phyloP scores from a whole-genome alignment of 1,284 basidiomycete genomes.

The Irpex sp. region DNA sequence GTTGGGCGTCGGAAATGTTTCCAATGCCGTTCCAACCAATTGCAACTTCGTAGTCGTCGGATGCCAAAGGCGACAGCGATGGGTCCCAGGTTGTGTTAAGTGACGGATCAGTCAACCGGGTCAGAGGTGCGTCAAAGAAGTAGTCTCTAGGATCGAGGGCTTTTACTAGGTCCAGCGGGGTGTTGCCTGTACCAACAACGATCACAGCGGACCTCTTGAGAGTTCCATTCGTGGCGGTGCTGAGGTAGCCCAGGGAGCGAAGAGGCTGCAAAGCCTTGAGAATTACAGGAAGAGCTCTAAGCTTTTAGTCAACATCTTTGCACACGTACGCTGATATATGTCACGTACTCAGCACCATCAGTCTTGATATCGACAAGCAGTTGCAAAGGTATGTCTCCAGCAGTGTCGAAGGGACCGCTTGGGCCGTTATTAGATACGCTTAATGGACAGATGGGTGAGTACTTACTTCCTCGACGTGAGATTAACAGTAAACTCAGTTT shows the following conservation, averaged over 20 bases:
- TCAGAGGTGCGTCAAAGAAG: slow-evolving; percentile 53
- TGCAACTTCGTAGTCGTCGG: slow-evolving; percentile 43
- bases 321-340: not conserved
- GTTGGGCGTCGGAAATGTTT: slow-evolving; percentile 37
- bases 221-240: slow-evolving; percentile 41
- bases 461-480: slow-evolving; percentile 37
- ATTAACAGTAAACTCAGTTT: slow-evolving; percentile 37
- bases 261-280: slow-evolving; percentile 45
- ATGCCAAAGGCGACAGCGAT: slow-evolving; percentile 46
- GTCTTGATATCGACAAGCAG: slow-evolving; percentile 53
- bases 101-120: slow-evolving; percentile 33
- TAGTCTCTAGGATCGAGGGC: slow-evolving; percentile 43
- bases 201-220: slow-evolving; percentile 37
- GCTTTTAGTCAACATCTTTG: not conserved
- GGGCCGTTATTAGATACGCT: slow-evolving; percentile 1
- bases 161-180: slow-evolving; percentile 46
- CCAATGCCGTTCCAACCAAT: slow-evolving; percentile 48
- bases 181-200: slow-evolving; percentile 52
- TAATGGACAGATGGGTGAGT: slow-evolving; percentile 1
- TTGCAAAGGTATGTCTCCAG: slow-evolving; percentile 38
- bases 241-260: slow-evolving; percentile 41
- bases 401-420: slow-evolving; percentile 47
- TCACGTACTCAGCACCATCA: slow-evolving; percentile 40
- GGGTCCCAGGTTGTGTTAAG: slow-evolving; percentile 38
- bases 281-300: slow-evolving; percentile 43